Evolutionary conservation across 495 filamentous ascomycete genomes (phyloP), one percentile per base, ranked within the genome.

Genomic region (Neurospora tetraspora): DNA sequence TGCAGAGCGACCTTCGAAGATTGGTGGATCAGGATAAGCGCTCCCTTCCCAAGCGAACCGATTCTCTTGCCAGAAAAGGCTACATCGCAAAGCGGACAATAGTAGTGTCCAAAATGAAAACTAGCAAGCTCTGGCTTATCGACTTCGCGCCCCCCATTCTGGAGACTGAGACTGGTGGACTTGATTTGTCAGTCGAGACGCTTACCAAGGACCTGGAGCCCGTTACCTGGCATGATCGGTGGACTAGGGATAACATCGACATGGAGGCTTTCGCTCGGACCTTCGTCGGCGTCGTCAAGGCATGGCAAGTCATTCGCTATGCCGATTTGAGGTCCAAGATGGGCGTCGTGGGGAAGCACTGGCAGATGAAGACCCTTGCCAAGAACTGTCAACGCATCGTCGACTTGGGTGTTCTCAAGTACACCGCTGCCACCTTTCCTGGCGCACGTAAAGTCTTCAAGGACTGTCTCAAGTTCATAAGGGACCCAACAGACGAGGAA

Each of bases 11-110:
- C 23, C 83, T 97, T n/a, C 88, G 90, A 27, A 86, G 83, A 39
- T 78, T 91, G 10, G 93, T 92, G 73, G 90, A 91, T 23, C 94
- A 97, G 81, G 93, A 97, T 79, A 96, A 96, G 78, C 87, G 93
- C 59, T 97, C 94, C 3, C 88, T 97, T 7, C 93, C 94, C 14
- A 89, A 89, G 69, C 86, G 95, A 47, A 97, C 94, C 1, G 91
- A 94, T 74, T 82, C 85, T 2, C 86, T 98, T 23, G 87, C 88
- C 27, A 84, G 85, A 71, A 92, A 91, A 77, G 95, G 94, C 10
- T 96, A 97, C 79, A 93, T 98, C 68, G 89, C 90, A 43, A 98
- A 98, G 81, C 87, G 88, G 42, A 85, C 87, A 1, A 85, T 94
- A 6, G 85, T 93, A 39, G 85, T 89, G 23, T 88, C 85, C 69